Evolutionary conservation across 73 alveolate species (phyloP).

Genomic region (Paramecium sexaurelia): DNA sequence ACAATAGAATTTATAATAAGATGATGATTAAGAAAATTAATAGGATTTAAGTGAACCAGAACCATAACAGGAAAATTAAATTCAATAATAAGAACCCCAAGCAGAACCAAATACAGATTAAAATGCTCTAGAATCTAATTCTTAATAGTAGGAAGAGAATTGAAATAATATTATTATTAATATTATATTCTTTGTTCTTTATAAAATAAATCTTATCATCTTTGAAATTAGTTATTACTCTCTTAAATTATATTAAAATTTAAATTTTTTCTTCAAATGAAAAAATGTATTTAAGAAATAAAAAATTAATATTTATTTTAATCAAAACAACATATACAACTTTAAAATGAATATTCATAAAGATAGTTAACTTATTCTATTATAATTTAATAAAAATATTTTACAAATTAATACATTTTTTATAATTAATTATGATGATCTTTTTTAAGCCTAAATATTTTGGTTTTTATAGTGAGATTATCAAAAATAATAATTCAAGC

Average conservation of each 20-base stretch:
- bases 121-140: not conserved
- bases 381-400: not conserved
- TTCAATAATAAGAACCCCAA: not conserved
- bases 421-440: not conserved
- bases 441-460: slow-evolving; percentile 33
- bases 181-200: not conserved
- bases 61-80: not conserved
- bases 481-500: not conserved
- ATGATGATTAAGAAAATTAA: not conserved
- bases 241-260: too few species aligned
- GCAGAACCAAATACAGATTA: not conserved
- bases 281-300: too few species aligned
- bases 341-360: too few species aligned
- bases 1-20: not conserved
- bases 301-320: too few species aligned
- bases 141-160: not conserved
- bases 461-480: slow-evolving; percentile 38
- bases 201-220: too few species aligned
- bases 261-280: too few species aligned
- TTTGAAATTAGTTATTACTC: too few species aligned
- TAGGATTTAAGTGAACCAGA: not conserved
- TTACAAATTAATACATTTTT: not conserved
- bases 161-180: not conserved
- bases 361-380: too few species aligned
- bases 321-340: too few species aligned